Evolutionary conservation across 495 filamentous ascomycete genomes (phyloP).

Genomic region (Articulospora tetracladia): DNA sequence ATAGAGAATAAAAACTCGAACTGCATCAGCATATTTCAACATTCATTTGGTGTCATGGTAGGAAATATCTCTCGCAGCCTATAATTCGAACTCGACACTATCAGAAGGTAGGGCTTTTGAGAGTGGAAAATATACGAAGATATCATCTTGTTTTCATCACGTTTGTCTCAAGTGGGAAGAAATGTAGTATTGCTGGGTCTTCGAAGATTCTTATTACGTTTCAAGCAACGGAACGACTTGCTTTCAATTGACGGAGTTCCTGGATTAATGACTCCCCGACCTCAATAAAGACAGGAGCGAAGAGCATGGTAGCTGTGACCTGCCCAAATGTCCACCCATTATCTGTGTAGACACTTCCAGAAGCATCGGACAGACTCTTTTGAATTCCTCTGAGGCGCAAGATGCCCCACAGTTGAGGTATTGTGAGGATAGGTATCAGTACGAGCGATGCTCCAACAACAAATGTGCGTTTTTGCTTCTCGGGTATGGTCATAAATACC

Average conservation of each 20-base stretch:
- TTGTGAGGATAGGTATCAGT: slow-evolving; percentile 17
- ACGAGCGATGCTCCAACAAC: not conserved
- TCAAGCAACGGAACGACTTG: no score
- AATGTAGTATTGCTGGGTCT: no score
- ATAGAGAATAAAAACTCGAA: not conserved
- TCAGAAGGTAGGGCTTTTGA: no score
- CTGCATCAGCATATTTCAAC: not conserved
- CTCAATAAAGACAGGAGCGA: slow-evolving; percentile 31
- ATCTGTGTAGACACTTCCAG: slow-evolving; percentile 22
- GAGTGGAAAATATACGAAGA: no score
- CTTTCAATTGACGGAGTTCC: not conserved
- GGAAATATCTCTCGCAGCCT: no score
- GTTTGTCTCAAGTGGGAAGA: no score
- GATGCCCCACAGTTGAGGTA: slow-evolving; percentile 30
- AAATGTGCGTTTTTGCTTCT: not conserved
- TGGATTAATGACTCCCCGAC: not conserved
- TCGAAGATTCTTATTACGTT: no score
- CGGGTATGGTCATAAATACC: not conserved
- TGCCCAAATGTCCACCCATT: slow-evolving; percentile 36
- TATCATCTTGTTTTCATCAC: no score
- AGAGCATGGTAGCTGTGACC: slow-evolving; percentile 30
- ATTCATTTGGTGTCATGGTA: no score
- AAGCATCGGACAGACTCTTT: slow-evolving; percentile 17
- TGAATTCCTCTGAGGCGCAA: slow-evolving; percentile 27
- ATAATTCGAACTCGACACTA: no score